Evolutionary conservation across 768 basidiomycete species (phyloP), one percentile per base, ranked within the genome.

Genomic region (Rhizopogon salebrosus): DNA sequence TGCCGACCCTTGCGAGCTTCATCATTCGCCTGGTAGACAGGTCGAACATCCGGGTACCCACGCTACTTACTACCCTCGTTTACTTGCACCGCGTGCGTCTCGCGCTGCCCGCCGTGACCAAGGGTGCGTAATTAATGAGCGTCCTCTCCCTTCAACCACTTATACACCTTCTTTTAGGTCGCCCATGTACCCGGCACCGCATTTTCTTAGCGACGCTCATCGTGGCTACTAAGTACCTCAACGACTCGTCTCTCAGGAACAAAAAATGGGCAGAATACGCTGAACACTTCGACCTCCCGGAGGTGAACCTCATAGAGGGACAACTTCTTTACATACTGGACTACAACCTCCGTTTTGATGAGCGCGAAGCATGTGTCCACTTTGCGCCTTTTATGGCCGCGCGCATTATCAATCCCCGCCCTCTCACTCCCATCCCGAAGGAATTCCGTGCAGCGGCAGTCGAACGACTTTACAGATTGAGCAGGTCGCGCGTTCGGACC

Each of bases 271-370:
- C 86, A 52, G 72, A 72, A 43, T 91, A 93, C 66, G 87, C 85
- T 16, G 73, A 75, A 39, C 72, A 89, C 57, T 95, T 92, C 73
- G 84, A 89, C 64, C 72, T 83, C 48, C 69, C 74, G 10, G 89
- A 92, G 73, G 84, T 98, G 69, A 97, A 95, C 70, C 78, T 95
- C 56, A 98, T 98, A 95, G 95, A 99, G 74, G 89, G 85, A 72
- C 93, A 99, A 72, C 82, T 99, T 26, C 83, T 99, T 50, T 87
- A 80, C 68, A 76, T 98, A 54, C 84, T 99, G 61, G 90, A 95
- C 72, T 95, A 89, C 67, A 87, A 98, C 68, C 83, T 99, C 52
- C 84, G 91, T 43, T 92, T 98, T 67, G 79, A 83, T 60, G 95
- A 99, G 71, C 70, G 73, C 24, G 93, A 97, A 62, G 85, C 87